Evolutionary conservation across 2,329 filamentous ascomycete genomes (phyloP).

Genomic region (Rhinocladiella similis): DNA sequence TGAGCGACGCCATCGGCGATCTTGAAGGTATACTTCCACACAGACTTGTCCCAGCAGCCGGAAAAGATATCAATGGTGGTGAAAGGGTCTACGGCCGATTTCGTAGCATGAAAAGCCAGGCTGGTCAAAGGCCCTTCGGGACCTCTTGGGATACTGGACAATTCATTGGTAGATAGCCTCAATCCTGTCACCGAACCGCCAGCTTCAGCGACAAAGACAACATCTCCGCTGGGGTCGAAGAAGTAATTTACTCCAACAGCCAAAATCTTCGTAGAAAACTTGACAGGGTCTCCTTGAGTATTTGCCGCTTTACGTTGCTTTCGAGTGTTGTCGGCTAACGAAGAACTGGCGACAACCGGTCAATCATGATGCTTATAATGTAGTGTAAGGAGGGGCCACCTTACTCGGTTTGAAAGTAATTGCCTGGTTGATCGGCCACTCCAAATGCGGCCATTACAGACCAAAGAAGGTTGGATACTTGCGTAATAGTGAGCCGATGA

Average conservation of each 20-base stretch:
- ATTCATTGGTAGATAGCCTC: slow-evolving; percentile 24
- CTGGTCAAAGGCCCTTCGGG: slow-evolving; percentile 79
- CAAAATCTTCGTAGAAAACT: slow-evolving; percentile 81
- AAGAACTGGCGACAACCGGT: slow-evolving; percentile 43
- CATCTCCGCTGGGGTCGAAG: slow-evolving; percentile 29
- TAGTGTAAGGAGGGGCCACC: slow-evolving; percentile 34
- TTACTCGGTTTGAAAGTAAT: slow-evolving; percentile 93
- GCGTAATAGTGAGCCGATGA: no score
- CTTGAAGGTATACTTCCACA: slow-evolving; percentile 79
- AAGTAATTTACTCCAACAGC: slow-evolving; percentile 50
- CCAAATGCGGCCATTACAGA: slow-evolving; percentile 37
- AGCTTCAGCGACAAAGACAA: slow-evolving; percentile 81
- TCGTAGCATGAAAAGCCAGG: slow-evolving; percentile 62
- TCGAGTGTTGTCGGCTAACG: slow-evolving; percentile 53
- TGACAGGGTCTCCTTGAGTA: slow-evolving; percentile 77
- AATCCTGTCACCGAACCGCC: slow-evolving; percentile 76
- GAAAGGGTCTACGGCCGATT: slow-evolving; percentile 31
- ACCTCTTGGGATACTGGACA: slow-evolving; percentile 59
- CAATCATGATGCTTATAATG: slow-evolving; percentile 2
- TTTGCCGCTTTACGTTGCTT: slow-evolving; percentile 77
- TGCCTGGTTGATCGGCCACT: slow-evolving; percentile 67
- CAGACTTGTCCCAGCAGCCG: slow-evolving; percentile 89
- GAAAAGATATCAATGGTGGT: slow-evolving; percentile 65
- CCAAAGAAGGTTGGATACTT: neutral
- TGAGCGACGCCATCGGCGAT: slow-evolving; percentile 54